Percentiles rank a stretch among this genome's conserved stretches.
phyloP scores from a whole-genome alignment of 2,329 filamentous ascomycete genomes.

The Monilinia aucupariae region DNA sequence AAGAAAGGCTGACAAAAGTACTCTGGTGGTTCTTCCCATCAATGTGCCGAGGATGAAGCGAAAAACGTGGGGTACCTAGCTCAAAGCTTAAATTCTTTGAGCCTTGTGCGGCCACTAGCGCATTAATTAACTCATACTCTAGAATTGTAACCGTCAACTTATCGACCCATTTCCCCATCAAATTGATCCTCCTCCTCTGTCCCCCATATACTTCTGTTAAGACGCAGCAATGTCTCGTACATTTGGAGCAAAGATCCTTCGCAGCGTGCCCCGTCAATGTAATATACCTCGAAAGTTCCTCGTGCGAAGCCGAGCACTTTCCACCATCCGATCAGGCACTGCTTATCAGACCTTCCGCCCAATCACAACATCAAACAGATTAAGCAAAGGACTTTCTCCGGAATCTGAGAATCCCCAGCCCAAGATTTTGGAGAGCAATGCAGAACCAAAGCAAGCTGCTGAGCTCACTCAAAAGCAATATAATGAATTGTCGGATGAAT shows the following conservation, averaged over 20 bases:
- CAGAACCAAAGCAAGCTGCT: constrained; percentile 48
- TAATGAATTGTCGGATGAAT: constrained; percentile 70
- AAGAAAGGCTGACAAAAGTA: constrained; percentile 10
- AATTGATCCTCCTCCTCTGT: neutral
- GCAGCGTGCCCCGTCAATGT: constrained; percentile 1
- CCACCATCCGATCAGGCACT: neutral
- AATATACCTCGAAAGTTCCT: neutral
- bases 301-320: neutral
- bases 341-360: constrained; percentile 17
- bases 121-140: neutral
- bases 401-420: constrained; percentile 49
- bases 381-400: constrained; percentile 52
- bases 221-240: constrained; percentile 10
- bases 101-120: neutral
- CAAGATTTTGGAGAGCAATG: constrained; percentile 39
- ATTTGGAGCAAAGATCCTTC: constrained; percentile 8
- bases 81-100: constrained; percentile 7
- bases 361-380: constrained; percentile 37
- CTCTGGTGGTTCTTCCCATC: no score
- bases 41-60: constrained; percentile 10
- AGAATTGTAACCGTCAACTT: neutral
- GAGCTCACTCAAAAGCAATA: constrained; percentile 67
- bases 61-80: constrained; percentile 22
- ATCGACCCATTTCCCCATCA: neutral
- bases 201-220: neutral